A percentile compares a stretch with the other conserved stretches of the same genome.
Evolutionary conservation across 2,329 filamentous ascomycete genomes (phyloP).

Genomic region (Fusarium sp.): DNA sequence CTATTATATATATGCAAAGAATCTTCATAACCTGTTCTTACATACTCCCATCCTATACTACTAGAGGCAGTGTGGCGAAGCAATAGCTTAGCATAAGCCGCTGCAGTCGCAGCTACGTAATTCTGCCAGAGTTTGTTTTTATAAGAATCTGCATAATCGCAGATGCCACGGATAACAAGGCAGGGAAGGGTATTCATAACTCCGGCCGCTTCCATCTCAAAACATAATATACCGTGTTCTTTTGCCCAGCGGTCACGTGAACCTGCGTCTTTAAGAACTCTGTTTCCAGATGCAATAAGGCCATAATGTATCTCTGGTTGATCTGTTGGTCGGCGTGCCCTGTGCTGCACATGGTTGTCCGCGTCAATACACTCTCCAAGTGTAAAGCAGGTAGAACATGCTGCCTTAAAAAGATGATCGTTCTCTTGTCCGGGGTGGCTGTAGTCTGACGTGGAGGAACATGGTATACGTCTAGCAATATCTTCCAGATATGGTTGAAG

Average conservation of each 20-base stretch:
- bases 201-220: constrained; percentile 50
- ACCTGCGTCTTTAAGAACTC: background rate
- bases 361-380: background rate
- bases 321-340: background rate
- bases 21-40: too few species aligned
- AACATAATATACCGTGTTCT: constrained; percentile 29
- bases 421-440: background rate
- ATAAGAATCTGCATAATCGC: constrained; percentile 49
- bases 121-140: background rate
- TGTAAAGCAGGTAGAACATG: background rate
- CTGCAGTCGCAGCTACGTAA: too few species aligned
- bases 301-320: background rate
- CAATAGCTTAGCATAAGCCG: too few species aligned
- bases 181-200: constrained; percentile 48
- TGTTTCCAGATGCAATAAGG: background rate
- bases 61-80: too few species aligned
- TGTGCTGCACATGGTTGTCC: background rate
- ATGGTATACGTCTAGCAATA: background rate
- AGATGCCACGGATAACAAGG: constrained; percentile 55
- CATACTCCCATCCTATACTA: too few species aligned
- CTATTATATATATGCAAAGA: too few species aligned
- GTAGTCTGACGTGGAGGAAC: background rate
- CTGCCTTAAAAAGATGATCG: background rate
- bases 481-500: background rate
- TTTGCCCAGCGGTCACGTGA: background rate